Percentiles rank a stretch among this genome's conserved stretches.
Evolutionary conservation across 2,329 filamentous ascomycete species (phyloP).

Genomic region (Talaromyces rugulosus): DNA sequence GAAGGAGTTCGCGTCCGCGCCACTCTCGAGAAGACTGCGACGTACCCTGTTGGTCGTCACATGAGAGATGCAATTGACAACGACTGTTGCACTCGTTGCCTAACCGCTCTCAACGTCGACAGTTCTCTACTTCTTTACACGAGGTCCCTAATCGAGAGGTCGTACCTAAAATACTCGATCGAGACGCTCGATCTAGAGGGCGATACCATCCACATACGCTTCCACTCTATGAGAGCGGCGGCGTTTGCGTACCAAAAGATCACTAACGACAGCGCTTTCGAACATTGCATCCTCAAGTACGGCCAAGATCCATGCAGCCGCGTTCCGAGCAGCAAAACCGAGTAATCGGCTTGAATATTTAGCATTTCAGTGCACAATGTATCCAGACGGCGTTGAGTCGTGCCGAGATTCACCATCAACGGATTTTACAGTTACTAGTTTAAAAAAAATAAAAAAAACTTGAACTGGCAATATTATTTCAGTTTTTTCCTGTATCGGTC

Average conservation of each 20-base stretch:
- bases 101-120: background rate
- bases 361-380: too few relatives aligned
- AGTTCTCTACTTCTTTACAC: background rate
- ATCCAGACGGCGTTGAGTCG: too few relatives aligned
- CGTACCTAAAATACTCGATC: slow-evolving; percentile 7
- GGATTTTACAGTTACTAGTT: too few relatives aligned
- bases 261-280: background rate
- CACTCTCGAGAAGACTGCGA: slow-evolving; percentile 10
- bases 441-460: too few relatives aligned
- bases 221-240: slow-evolving; percentile 10
- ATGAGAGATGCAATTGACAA: slow-evolving; percentile 1
- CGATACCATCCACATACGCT: background rate
- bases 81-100: slow-evolving; percentile 8
- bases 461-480: too few relatives aligned
- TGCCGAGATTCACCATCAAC: too few relatives aligned
- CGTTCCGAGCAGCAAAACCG: background rate
- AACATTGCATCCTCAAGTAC: background rate
- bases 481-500: too few relatives aligned
- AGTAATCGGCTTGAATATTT: too few relatives aligned
- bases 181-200: background rate
- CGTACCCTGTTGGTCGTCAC: slow-evolving; percentile 3
- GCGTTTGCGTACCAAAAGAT: background rate
- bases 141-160: background rate
- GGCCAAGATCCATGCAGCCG: slow-evolving; percentile 9
- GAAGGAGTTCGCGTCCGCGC: slow-evolving; percentile 10